phyloP scores from a whole-genome alignment of 1,284 basidiomycete species.

The Leccinum variabile region DNA sequence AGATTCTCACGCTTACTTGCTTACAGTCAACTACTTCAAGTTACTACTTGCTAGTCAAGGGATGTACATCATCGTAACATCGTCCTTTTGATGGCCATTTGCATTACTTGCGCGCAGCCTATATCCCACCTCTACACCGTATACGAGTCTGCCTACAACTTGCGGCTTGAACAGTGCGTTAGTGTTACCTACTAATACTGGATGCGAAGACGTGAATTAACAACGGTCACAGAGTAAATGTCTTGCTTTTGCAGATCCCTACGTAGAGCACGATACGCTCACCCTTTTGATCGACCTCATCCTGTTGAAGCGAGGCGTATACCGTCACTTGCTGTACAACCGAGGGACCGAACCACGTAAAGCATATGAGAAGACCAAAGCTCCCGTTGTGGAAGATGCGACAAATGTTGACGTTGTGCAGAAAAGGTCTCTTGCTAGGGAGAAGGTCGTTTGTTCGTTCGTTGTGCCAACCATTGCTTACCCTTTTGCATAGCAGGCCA shows the following conservation, averaged over 20 bases:
- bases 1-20: constrained; percentile 13
- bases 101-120: constrained; percentile 73
- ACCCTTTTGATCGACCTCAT: constrained; percentile 83
- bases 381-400: background rate
- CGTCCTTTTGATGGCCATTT: constrained; percentile 69
- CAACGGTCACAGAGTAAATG: constrained; percentile 51
- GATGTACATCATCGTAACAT: background rate
- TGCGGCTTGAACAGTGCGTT: constrained; percentile 80
- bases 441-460: constrained; percentile 24
- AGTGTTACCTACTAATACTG: constrained; percentile 6
- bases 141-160: constrained; percentile 81
- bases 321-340: constrained; percentile 89
- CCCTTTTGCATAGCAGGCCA: constrained; percentile 46
- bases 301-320: constrained; percentile 84
- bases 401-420: background rate
- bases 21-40: background rate
- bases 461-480: constrained; percentile 8
- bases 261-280: constrained; percentile 84
- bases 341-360: constrained; percentile 64
- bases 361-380: constrained; percentile 23
- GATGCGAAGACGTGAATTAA: constrained; percentile 14
- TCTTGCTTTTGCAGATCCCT: constrained; percentile 79
- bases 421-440: constrained; percentile 12
- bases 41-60: background rate
- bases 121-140: constrained; percentile 78